Evolutionary conservation across 495 filamentous ascomycete species (phyloP).

Genomic region (Penicillium manginii): DNA sequence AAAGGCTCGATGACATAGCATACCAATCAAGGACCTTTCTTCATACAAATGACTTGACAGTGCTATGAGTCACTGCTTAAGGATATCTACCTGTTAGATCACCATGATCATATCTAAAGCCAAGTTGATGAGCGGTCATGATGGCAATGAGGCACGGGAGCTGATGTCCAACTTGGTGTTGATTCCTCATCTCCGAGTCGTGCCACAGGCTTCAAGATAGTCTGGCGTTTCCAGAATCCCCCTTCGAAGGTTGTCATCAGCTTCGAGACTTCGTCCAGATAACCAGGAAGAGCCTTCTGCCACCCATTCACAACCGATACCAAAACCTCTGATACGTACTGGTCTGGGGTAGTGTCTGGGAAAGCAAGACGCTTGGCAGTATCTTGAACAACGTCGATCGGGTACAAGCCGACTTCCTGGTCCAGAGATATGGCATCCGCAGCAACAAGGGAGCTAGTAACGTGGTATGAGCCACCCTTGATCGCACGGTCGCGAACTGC

Average conservation of each 20-base stretch:
- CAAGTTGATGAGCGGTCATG: not conserved
- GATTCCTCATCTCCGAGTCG: conserved; percentile 25
- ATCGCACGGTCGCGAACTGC: conserved; percentile 35
- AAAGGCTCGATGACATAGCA: too few species aligned
- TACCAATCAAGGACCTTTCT: too few species aligned
- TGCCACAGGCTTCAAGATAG: conserved; percentile 30
- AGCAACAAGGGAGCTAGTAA: conserved; percentile 19
- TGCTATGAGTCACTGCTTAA: too few species aligned
- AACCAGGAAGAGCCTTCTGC: conserved; percentile 30
- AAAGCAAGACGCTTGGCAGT: not conserved
- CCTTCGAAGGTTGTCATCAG: conserved; percentile 34
- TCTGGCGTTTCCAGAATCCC: conserved; percentile 24
- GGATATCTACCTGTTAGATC: too few species aligned
- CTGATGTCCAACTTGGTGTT: conserved; percentile 27
- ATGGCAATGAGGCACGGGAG: conserved; percentile 32
- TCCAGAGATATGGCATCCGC: conserved; percentile 10
- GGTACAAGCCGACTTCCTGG: conserved; percentile 12
- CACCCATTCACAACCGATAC: conserved; percentile 33
- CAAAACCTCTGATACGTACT: conserved; percentile 37
- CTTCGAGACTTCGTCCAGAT: conserved; percentile 25
- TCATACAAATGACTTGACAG: too few species aligned
- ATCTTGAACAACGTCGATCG: conserved; percentile 3
- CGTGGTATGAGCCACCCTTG: conserved; percentile 34
- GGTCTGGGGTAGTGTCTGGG: conserved; percentile 11
- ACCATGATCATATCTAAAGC: not conserved